Evolutionary conservation across 768 basidiomycete species (phyloP), one percentile per base, ranked within the genome.

Genomic region (Boletus coccyginus): DNA sequence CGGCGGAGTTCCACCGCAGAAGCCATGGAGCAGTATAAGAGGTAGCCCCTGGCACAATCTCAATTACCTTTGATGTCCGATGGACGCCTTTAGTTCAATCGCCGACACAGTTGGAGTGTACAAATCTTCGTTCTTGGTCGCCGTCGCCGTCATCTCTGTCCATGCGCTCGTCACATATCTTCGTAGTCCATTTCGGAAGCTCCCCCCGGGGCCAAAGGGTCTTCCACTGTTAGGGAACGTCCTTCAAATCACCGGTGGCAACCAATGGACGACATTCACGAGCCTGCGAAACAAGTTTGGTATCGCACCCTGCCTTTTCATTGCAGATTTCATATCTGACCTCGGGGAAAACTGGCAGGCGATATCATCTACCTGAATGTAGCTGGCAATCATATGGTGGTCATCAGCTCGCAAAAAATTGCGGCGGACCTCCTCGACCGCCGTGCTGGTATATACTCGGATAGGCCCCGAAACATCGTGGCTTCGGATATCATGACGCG

Each of bases 381-480:
- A 9, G 66, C 55, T 46, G 61, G 69, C 16, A 46, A 62, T 27
- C 40, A 53, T 8, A 53, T 71, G 13, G 14, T 75, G 27, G 60
- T 76, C 5, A 48, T 74, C 16, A 75, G 74, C 59, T 66, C 63
- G 27, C 62, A 64, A 43, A 63, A 64, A 46, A 61, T 66, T 17
- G 73, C 69, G 2, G 50, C 44, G 8, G 79, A 80, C 11, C 64
- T 80, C 11, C 62, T 78, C 16, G 74, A 77, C 19, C 71, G 71
- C 39, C 70, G 73, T 16, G 67, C 68, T 3, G 59, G 59, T 3
- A 68, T 67, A 5, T 75, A 74, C 55, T 69, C 69, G 16, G 70
- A 66, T 21, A 64, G 74, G 3, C 73, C 73, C 12, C 61, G 54
- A 8, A 62, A 56, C 53, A 70, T 74, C 33, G 65, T 75, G 19